Conservation (phyloP, 83 land plant species). For the Thuja plicata region DNA sequence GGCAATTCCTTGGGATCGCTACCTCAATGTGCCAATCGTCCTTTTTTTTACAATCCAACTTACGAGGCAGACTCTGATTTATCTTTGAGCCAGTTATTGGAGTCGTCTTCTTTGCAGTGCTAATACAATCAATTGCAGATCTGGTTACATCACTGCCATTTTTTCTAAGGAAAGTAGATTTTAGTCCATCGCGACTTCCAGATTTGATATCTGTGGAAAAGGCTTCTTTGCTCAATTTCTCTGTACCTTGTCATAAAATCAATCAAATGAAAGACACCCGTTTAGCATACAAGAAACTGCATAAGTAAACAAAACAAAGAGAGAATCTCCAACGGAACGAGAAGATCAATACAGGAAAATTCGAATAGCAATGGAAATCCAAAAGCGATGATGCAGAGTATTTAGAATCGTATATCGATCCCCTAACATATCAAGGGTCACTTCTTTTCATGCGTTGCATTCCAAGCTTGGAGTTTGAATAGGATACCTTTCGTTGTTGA, state of each 20-base stretch:
- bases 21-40: constrained; percentile 79
- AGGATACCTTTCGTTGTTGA: constrained; percentile 49
- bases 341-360: not conserved
- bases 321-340: not conserved
- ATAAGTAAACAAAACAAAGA: not conserved
- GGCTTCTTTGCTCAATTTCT: not conserved
- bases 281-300: not conserved
- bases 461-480: not conserved
- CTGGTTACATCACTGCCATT: constrained; percentile 13
- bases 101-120: constrained; percentile 27
- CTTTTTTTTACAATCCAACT: constrained; percentile 29
- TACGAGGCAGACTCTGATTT: constrained; percentile 40
- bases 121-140: constrained; percentile 8
- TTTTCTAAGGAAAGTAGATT: constrained; percentile 19
- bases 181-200: constrained; percentile 22
- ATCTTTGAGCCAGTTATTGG: constrained; percentile 53
- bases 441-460: not conserved
- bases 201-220: constrained; percentile 21
- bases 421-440: not conserved
- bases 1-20: constrained; percentile 38
- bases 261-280: not conserved
- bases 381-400: not conserved
- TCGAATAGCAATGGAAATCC: not conserved
- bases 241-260: constrained; percentile 1
- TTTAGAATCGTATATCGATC: not conserved